Evolutionary conservation across 331 rosid genomes (phyloP), one percentile per base, ranked within the genome.

Genomic region (Phaseolus coccineus): DNA sequence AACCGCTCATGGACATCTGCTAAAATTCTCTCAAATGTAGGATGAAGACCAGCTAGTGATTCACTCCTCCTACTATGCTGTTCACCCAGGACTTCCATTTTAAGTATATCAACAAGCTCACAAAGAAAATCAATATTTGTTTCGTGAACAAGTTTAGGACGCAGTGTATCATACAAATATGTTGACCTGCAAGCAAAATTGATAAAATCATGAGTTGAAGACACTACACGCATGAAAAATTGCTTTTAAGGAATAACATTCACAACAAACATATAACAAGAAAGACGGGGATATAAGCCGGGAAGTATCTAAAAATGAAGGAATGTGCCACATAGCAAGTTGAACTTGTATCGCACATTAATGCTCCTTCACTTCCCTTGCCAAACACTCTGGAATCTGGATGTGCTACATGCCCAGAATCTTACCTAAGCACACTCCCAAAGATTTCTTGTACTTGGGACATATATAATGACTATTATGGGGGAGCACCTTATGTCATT

Each of bases 1-100:
- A 93, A 80, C 74, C 99, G 90, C 87, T 96, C 99, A 50, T 93
- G 99, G 78, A 96, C 92, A 84, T 96, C 99, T 28, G 97, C 99
- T 50, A 96, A 89, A 88, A 96, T 93, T 84, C 99, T 96, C 81
- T 93, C 89, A 76, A 96, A 88, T 46, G 96, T 96, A 73, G 98
- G 97, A 71, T 86, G 90, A 76, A 96, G 85, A 73, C 97, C 98
- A 76, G 89, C 93, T 69, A 96, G 82, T 40, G 98, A 90, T 88
- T 93, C 99, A 70, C 90, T 86, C 79, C 86, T 83, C 77, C 93
- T 88, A 84, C 78, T 91, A 79, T 85, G 84, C 56, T 91, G 97
- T 78, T 96, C 99, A 71, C 94, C 96, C 77, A 91, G 80, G 82
- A 93, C 98, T 87, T 96, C 98, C 83, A 88, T 91, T 88, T 90